These are phyloP conservation scores for Cucumis melo DNA, from an alignment of 306 rosid species.

Conservation along the genomic window DNA sequence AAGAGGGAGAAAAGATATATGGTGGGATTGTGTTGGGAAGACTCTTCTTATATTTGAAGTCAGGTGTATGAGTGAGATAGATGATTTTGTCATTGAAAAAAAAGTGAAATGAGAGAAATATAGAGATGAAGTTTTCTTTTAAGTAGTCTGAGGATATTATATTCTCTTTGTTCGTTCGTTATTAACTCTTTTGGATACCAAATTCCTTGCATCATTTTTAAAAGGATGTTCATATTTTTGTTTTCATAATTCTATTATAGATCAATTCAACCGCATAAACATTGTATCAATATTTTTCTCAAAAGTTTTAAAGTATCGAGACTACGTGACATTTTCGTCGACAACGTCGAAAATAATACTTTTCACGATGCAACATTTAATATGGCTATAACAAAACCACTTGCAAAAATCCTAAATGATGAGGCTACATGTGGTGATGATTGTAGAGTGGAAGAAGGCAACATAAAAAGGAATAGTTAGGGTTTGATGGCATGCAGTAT, in stretches of 20 bases:
- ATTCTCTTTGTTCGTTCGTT: too few relatives aligned
- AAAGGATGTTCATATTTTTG: too few relatives aligned
- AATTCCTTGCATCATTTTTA: too few relatives aligned
- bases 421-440: conserved; percentile 37
- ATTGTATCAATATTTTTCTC: too few relatives aligned
- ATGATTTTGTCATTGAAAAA: not conserved
- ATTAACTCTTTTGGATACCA: too few relatives aligned
- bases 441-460: conserved; percentile 39
- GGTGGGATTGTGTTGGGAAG: conserved; percentile 12
- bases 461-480: conserved; percentile 44
- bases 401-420: conserved; percentile 32
- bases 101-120: not conserved
- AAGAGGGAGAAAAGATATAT: conserved; percentile 16
- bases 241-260: too few relatives aligned
- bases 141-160: too few relatives aligned
- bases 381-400: not conserved
- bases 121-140: not conserved
- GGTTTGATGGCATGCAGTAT: conserved; percentile 33
- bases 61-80: not conserved
- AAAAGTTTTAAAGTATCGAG: too few relatives aligned
- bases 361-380: too few relatives aligned
- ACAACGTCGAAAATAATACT: too few relatives aligned
- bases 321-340: too few relatives aligned
- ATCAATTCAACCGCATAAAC: too few relatives aligned
- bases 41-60: conserved; percentile 10